Evolutionary conservation across 2,329 filamentous ascomycete genomes (phyloP).

Genomic region (Trichoderma pleuroti): DNA sequence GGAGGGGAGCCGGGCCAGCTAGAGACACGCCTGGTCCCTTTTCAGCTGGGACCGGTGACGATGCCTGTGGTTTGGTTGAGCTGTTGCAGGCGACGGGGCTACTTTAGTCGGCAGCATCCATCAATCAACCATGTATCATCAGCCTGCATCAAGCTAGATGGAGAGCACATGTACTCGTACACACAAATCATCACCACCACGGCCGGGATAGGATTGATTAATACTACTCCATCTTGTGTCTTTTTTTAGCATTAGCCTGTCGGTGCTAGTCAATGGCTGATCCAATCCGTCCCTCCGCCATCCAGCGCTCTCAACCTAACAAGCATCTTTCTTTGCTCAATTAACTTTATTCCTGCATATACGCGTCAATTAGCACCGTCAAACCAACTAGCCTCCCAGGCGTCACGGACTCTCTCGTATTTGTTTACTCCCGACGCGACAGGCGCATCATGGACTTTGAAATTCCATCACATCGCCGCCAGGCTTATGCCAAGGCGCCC

Average conservation of each 20-base stretch:
- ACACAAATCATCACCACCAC: neutral
- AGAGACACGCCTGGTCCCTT: neutral
- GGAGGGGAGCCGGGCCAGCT: neutral
- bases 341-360: conserved; percentile 11
- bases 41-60: neutral
- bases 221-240: neutral
- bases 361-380: conserved; percentile 2
- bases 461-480: neutral
- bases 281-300: neutral
- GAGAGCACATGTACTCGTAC: neutral
- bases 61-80: neutral
- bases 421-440: neutral
- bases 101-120: neutral
- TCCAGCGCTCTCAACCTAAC: neutral
- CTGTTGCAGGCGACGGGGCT: neutral
- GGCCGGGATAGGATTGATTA: neutral
- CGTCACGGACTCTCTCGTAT: neutral
- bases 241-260: conserved; percentile 6
- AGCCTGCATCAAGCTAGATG: neutral
- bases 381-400: neutral
- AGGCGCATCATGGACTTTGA: neutral
- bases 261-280: neutral
- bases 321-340: neutral
- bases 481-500: conserved; percentile 13
- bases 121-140: neutral